Evolutionary conservation across 495 filamentous ascomycete species (phyloP), one percentile per base, ranked within the genome.

Genomic region (Penicillium psychrofluorescens): DNA sequence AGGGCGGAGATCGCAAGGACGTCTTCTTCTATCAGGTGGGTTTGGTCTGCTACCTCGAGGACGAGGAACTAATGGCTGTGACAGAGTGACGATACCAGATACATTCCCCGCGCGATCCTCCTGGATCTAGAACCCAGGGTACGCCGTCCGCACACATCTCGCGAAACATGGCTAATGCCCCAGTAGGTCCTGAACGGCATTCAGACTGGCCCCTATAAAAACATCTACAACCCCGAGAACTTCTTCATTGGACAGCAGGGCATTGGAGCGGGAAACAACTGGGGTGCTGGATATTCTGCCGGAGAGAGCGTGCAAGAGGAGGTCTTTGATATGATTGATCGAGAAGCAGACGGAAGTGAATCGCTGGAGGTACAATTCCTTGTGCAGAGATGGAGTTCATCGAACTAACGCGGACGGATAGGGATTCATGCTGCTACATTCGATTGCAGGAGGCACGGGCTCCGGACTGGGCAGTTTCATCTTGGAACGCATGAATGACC

Each of bases 161-260:
- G 22, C 22, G 22, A 22, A 22, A 22, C 22, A 22, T 22, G 22
- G 22, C 13, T 15, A 16, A 40, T 37, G 12, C 41, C 48, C 8
- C 31, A 30, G 29, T 52, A 88, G 84, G 86, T 98, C 36, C 88
- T 98, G 54, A 83, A 96, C 59, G 67, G 77, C 35, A 97, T 98
- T 53, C 92, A 95, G 70, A 81, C 84, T 32, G 89, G 92, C 9
- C 80, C 88, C 1, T 97, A 98, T 71, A 84, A 83, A 55, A 95
- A 97, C 61, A 98, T 98, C 44, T 98, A 97, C 76, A 98, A 98
- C 63, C 92, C 92, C 7, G 92, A 98, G 61, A 98, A 98, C 71
- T 96, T 97, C 65, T 96, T 90, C 56, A 77, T 96, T 29, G 87
- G 89, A 51, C 88, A 90, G 62, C 84, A 87, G 61, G 92, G 94